Conservation (phyloP, 1,139 yeast genomes). For the Pichia sp. region DNA sequence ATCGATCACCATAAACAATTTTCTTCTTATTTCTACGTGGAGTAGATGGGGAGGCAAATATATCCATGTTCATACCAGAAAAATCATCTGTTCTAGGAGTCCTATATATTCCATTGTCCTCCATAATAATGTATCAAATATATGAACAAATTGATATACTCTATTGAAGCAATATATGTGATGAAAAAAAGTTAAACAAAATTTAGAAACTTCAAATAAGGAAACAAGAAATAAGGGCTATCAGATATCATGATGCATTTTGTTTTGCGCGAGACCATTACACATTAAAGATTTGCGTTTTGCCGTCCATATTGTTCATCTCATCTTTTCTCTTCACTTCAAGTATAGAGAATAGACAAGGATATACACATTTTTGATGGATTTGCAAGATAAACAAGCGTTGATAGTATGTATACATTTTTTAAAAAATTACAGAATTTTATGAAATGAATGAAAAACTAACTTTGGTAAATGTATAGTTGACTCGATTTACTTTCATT, state of each 20-base stretch:
- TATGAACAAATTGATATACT: background rate
- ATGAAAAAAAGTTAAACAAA: background rate
- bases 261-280: background rate
- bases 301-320: background rate
- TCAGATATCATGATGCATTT: background rate
- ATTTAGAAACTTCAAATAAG: background rate
- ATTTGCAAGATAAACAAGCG: background rate
- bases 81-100: conserved; percentile 17
- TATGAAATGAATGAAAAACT: background rate
- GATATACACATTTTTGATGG: background rate
- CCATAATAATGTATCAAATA: background rate
- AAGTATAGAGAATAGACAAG: background rate
- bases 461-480: background rate
- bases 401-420: background rate
- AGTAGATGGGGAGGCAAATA: conserved; percentile 25
- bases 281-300: background rate
- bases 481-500: background rate
- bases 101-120: conserved; percentile 12
- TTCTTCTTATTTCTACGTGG: conserved; percentile 36
- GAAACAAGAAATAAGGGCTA: background rate
- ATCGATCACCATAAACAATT: conserved; percentile 67
- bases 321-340: background rate
- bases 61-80: conserved; percentile 9
- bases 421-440: background rate
- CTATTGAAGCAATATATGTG: background rate